A percentile compares a stretch with the other conserved stretches of the same genome.
phyloP scores from a whole-genome alignment of 1,284 basidiomycete species.

The Apiotrichum laibachii region DNA sequence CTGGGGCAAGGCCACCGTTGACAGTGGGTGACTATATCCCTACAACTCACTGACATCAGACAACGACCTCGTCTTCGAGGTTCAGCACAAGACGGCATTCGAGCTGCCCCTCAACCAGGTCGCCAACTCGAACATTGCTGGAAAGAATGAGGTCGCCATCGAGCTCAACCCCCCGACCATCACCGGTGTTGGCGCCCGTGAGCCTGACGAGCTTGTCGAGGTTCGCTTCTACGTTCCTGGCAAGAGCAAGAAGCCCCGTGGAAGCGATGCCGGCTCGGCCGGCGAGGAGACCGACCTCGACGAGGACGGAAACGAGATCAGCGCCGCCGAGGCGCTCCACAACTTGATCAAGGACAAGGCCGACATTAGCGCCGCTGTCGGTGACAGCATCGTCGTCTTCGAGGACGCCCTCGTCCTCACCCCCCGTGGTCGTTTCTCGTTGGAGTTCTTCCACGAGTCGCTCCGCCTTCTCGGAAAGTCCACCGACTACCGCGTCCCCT shows the following conservation, averaged over 20 bases:
- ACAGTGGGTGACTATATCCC: conserved; percentile 61
- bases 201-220: conserved; percentile 83
- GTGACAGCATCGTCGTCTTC: conserved; percentile 91
- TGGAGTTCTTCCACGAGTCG: conserved; percentile 96
- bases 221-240: conserved; percentile 97
- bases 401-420: conserved; percentile 96
- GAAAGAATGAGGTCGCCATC: conserved; percentile 93
- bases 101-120: conserved; percentile 84
- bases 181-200: conserved; percentile 51
- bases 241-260: conserved; percentile 53
- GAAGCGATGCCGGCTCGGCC: conserved; percentile 66
- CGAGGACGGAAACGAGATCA: conserved; percentile 59
- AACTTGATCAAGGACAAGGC: conserved; percentile 95
- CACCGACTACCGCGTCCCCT: conserved; percentile 98
- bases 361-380: conserved; percentile 87
- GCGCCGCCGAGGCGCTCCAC: conserved; percentile 94
- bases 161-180: conserved; percentile 70
- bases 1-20: conserved; percentile 94
- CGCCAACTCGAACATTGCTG: conserved; percentile 96
- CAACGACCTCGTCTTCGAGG: conserved; percentile 82
- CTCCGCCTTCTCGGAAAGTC: conserved; percentile 93
- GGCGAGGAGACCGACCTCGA: conserved; percentile 55
- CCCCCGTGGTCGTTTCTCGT: conserved; percentile 91
- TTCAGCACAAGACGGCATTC: conserved; percentile 86
- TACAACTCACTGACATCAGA: conserved; percentile 58